These are phyloP conservation scores for Psilocybe cyanescens DNA, from an alignment of 768 basidiomycete species.

Conservation along the genomic window DNA sequence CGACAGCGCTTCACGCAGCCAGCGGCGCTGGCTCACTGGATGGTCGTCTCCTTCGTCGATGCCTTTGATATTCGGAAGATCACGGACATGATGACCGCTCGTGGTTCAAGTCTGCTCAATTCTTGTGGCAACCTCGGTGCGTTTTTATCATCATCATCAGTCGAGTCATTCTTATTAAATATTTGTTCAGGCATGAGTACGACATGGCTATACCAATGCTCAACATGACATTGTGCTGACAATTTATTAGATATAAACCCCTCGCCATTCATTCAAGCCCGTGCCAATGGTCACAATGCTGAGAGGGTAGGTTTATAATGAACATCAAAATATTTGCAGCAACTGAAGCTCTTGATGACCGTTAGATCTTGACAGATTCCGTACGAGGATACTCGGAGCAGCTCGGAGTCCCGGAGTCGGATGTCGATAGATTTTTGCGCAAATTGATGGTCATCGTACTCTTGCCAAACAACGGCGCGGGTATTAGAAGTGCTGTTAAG, in stretches of 20 bases:
- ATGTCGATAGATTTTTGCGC: neutral
- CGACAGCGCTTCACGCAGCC: constrained; percentile 13
- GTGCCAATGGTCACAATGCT: neutral
- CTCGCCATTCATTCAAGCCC: neutral
- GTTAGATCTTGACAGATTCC: neutral
- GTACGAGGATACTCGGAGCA: neutral
- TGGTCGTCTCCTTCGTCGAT: constrained; percentile 15
- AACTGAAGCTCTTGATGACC: neutral
- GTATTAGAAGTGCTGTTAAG: neutral
- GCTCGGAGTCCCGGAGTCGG: neutral
- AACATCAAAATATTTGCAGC: neutral
- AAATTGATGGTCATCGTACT: constrained; percentile 8
- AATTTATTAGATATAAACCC: neutral
- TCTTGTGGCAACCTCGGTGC: constrained; percentile 22
- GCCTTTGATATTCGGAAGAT: neutral
- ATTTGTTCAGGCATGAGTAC: constrained; percentile 19
- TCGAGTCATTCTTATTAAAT: neutral
- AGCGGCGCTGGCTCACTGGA: constrained; percentile 18
- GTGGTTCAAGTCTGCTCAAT: neutral
- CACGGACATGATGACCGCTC: neutral
- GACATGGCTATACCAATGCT: neutral
- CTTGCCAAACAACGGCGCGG: constrained; percentile 1
- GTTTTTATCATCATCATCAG: neutral
- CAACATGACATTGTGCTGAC: neutral
- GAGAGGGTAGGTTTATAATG: neutral